A percentile compares a stretch with the other conserved stretches of the same genome.
Conservation (phyloP, 2,329 filamentous ascomycete genomes). For the Grosmannia clavigera region DNA sequence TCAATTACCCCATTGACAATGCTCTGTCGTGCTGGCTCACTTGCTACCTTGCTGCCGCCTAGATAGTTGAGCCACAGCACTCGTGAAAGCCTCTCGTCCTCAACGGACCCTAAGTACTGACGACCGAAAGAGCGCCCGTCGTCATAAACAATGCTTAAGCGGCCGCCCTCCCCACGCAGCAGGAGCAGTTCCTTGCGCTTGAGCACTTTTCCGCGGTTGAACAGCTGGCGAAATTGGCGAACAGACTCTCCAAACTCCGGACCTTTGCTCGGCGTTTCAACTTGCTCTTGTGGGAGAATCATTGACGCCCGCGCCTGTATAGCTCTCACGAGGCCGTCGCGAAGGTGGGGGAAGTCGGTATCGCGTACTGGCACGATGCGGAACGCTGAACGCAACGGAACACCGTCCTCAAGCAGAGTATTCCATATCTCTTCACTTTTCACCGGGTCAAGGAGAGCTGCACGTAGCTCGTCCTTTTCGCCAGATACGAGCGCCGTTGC, state of each 20-base stretch:
- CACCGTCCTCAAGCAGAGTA: constrained; percentile 50
- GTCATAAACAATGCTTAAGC: constrained; percentile 55
- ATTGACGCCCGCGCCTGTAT: constrained; percentile 59
- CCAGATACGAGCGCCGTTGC: constrained; percentile 73
- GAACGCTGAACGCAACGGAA: constrained; percentile 60
- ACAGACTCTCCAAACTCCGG: constrained; percentile 58
- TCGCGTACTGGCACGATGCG: constrained; percentile 82
- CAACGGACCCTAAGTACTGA: constrained; percentile 54
- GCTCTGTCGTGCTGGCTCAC: constrained; percentile 65
- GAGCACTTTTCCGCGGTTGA: constrained; percentile 67
- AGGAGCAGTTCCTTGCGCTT: constrained; percentile 71
- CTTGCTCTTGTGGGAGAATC: constrained; percentile 13
- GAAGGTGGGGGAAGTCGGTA: constrained; percentile 85
- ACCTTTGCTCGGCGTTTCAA: neutral
- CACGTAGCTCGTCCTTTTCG: constrained; percentile 65
- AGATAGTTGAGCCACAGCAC: constrained; percentile 86
- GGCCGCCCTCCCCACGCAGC: constrained; percentile 51
- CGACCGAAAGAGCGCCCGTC: constrained; percentile 32
- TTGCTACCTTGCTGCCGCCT: constrained; percentile 74
- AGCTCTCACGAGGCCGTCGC: constrained; percentile 81
- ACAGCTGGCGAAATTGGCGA: constrained; percentile 67
- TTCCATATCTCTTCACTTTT: constrained; percentile 65
- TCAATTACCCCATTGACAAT: constrained; percentile 81
- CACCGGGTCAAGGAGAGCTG: constrained; percentile 55
- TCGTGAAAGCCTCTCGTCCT: constrained; percentile 68